phyloP scores from a whole-genome alignment of 164 flowering plant species.

The Vitis rotundifolia region DNA sequence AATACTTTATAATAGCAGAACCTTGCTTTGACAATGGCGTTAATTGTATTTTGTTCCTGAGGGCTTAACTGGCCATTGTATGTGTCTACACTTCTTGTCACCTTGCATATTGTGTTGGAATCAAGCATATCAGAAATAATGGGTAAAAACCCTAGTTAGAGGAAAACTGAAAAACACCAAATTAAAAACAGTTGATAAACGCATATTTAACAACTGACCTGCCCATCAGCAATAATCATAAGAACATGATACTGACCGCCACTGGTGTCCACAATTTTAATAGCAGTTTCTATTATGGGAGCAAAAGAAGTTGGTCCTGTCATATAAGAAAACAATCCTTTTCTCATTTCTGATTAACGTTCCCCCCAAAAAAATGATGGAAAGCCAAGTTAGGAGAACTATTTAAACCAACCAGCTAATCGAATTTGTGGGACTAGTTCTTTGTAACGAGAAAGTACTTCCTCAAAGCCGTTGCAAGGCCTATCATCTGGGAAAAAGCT shows the following conservation, averaged over 20 bases:
- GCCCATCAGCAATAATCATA: slow-evolving; percentile 37
- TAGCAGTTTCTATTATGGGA: slow-evolving; percentile 34
- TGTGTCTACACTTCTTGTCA: slow-evolving; percentile 24
- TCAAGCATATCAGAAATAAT: not conserved
- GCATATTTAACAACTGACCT: slow-evolving; percentile 11
- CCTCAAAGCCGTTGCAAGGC: slow-evolving; percentile 33
- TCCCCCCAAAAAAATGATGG: too few relatives aligned
- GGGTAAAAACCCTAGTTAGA: not conserved
- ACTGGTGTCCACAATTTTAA: slow-evolving; percentile 27
- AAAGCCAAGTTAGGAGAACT: not conserved
- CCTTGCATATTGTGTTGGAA: slow-evolving; percentile 9
- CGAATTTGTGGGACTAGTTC: slow-evolving; percentile 27
- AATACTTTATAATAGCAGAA: not conserved
- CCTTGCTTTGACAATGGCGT: slow-evolving; percentile 39
- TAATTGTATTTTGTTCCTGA: slow-evolving; percentile 27
- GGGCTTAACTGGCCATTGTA: slow-evolving; percentile 19
- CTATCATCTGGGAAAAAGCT: slow-evolving; percentile 28
- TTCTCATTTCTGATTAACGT: not conserved
- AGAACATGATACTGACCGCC: slow-evolving; percentile 36
- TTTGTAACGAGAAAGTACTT: slow-evolving; percentile 25
- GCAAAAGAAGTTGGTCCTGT: slow-evolving; percentile 40
- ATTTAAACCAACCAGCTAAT: slow-evolving; percentile 23
- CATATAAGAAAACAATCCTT: not conserved
- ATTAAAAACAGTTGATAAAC: not conserved
- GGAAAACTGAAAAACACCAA: not conserved